Conservation (phyloP, 352 stramenopile genomes). For the Globisporangium rhizosaccharum region DNA sequence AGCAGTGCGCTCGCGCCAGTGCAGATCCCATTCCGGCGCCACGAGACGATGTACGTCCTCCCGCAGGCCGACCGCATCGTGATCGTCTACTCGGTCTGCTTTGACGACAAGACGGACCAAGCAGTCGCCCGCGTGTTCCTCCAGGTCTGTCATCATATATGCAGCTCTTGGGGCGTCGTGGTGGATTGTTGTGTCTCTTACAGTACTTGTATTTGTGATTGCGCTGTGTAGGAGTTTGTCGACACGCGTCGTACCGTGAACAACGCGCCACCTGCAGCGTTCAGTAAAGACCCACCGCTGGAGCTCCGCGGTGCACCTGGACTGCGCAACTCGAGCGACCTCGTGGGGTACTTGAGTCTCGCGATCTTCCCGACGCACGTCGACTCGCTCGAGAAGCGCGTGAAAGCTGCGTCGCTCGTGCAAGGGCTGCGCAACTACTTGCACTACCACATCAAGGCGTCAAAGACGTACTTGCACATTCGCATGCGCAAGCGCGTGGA, state of each 20-base stretch:
- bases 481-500: conserved; percentile 93
- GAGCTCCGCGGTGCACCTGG: conserved; percentile 71
- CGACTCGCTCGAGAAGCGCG: conserved; percentile 79
- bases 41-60: conserved; percentile 85
- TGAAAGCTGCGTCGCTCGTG: conserved; percentile 85
- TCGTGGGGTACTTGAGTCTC: conserved; percentile 88
- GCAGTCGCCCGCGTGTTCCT: conserved; percentile 90
- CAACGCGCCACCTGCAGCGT: conserved; percentile 90
- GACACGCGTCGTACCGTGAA: conserved; percentile 90
- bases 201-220: neutral
- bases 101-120: conserved; percentile 91
- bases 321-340: conserved; percentile 51
- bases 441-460: conserved; percentile 96
- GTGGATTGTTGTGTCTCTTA: neutral
- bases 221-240: conserved; percentile 78
- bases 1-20: conserved; percentile 48
- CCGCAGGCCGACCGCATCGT: conserved; percentile 86
- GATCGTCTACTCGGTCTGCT: conserved; percentile 91
- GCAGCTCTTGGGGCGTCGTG: neutral
- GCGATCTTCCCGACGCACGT: conserved; percentile 90
- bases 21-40: conserved; percentile 83
- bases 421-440: conserved; percentile 91
- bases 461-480: conserved; percentile 95
- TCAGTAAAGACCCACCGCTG: conserved; percentile 87
- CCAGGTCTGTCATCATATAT: conserved; percentile 25